These are phyloP conservation scores for Kurtzmaniella quercitrusa DNA, from an alignment of 1,139 yeast species.

Conservation along the genomic window DNA sequence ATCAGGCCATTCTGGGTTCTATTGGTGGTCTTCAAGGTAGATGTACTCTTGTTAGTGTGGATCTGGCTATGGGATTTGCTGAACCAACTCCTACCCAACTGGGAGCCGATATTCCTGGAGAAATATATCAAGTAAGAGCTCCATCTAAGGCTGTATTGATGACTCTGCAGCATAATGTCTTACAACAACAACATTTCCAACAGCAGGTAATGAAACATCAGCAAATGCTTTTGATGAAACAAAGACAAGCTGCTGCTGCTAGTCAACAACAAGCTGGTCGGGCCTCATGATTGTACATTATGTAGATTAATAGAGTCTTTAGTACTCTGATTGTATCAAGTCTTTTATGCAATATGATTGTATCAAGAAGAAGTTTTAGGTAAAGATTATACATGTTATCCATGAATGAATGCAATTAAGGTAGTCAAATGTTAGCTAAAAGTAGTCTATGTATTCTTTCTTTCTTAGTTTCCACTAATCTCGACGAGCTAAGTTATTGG, in stretches of 20 bases:
- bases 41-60: slow-evolving; percentile 70
- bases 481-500: no score
- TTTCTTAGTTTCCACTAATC: no score
- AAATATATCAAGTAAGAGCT: slow-evolving; percentile 55
- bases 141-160: slow-evolving; percentile 50
- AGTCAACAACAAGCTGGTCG: slow-evolving; percentile 16
- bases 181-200: slow-evolving; percentile 48
- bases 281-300: neutral
- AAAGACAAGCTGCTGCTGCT: slow-evolving; percentile 25
- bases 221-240: slow-evolving; percentile 22
- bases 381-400: no score
- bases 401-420: no score
- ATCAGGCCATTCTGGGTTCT: slow-evolving; percentile 49
- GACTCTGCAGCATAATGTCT: slow-evolving; percentile 41
- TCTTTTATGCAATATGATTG: no score
- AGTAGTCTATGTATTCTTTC: no score
- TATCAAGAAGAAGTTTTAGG: no score
- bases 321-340: neutral
- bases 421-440: no score
- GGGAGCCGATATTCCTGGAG: slow-evolving; percentile 52
- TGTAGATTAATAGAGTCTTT: neutral
- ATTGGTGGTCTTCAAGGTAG: slow-evolving; percentile 75
- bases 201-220: slow-evolving; percentile 45
- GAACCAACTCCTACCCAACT: slow-evolving; percentile 37
- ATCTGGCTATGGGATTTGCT: slow-evolving; percentile 19